phyloP scores from a whole-genome alignment of 2,329 filamentous ascomycete species.

The Pseudocercospora eumusae region DNA sequence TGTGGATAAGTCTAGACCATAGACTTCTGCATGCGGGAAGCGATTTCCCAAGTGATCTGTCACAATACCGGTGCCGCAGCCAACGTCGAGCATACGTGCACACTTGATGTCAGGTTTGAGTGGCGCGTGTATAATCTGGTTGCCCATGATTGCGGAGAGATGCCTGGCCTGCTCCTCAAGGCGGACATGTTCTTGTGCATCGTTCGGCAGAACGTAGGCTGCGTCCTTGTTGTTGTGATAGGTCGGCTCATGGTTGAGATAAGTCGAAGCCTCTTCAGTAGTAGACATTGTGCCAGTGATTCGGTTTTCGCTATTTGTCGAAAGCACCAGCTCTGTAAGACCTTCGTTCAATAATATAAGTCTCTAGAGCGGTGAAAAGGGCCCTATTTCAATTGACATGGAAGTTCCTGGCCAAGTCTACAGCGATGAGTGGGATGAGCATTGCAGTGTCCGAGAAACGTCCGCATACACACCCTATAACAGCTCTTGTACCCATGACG shows the following conservation, averaged over 20 bases:
- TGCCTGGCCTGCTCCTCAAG: constrained; percentile 28
- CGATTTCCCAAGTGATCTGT: constrained; percentile 31
- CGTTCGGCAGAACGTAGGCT: constrained; percentile 23
- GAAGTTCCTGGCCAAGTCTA: background rate
- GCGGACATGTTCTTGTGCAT: constrained; percentile 26
- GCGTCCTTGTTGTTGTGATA: constrained; percentile 22
- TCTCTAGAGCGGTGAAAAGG: background rate
- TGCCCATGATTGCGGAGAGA: constrained; percentile 28
- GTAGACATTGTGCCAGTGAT: background rate
- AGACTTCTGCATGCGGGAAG: constrained; percentile 35
- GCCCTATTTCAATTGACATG: background rate
- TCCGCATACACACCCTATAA: background rate
- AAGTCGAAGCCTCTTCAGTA: constrained; percentile 4
- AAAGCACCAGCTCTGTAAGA: background rate
- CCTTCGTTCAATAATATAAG: background rate
- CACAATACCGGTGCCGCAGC: constrained; percentile 36
- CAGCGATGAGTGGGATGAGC: background rate
- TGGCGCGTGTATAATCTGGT: constrained; percentile 29
- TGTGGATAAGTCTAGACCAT: constrained; percentile 40
- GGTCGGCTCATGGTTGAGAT: constrained; percentile 12
- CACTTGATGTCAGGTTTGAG: constrained; percentile 11
- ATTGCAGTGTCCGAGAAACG: background rate
- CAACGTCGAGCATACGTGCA: constrained; percentile 36
- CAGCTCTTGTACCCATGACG: background rate
- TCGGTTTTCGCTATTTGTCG: background rate